These are phyloP conservation scores for Leishmania turanica DNA, from an alignment of 208 protist species.

Conservation along the genomic window DNA sequence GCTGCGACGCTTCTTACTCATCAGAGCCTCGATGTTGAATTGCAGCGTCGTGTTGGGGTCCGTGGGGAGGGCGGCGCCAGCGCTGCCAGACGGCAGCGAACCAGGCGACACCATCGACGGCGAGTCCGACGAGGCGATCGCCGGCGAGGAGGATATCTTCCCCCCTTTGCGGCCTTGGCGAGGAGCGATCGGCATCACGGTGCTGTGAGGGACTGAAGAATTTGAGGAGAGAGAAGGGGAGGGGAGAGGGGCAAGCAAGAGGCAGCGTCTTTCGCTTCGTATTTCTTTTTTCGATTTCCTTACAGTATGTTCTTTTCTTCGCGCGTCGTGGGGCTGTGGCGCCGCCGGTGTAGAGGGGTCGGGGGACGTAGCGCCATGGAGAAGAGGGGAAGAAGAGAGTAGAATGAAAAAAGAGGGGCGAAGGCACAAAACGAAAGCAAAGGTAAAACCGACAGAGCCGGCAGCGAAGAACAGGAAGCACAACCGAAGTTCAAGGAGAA, in stretches of 20 bases:
- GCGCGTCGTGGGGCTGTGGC: neutral
- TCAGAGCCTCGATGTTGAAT: conserved; percentile 54
- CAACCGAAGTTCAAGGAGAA: neutral
- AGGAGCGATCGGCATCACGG: conserved; percentile 66
- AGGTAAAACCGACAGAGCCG: conserved; percentile 1
- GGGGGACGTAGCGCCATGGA: neutral
- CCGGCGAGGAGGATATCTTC: conserved; percentile 76
- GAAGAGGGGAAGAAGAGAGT: conserved; percentile 1
- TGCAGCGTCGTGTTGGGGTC: conserved; percentile 40
- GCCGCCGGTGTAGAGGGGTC: neutral
- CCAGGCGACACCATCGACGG: conserved; percentile 60
- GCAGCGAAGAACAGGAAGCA: conserved; percentile 3
- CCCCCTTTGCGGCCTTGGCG: conserved; percentile 88
- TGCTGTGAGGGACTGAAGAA: neutral
- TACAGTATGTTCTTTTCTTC: conserved; percentile 13
- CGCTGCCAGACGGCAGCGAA: conserved; percentile 36
- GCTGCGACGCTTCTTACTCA: conserved; percentile 42
- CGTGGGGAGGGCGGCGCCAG: conserved; percentile 19
- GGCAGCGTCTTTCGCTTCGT: conserved; percentile 6
- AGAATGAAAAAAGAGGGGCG: conserved; percentile 10
- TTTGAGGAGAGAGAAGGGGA: conserved; percentile 3
- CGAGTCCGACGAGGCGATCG: conserved; percentile 41
- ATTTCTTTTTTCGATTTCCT: neutral
- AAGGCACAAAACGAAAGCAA: conserved; percentile 12
- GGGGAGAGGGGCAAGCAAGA: conserved; percentile 14